Percentiles rank a stretch among this genome's conserved stretches.
phyloP scores from a whole-genome alignment of 805 yeast genomes.

The Zygotorulaspora florentina region DNA sequence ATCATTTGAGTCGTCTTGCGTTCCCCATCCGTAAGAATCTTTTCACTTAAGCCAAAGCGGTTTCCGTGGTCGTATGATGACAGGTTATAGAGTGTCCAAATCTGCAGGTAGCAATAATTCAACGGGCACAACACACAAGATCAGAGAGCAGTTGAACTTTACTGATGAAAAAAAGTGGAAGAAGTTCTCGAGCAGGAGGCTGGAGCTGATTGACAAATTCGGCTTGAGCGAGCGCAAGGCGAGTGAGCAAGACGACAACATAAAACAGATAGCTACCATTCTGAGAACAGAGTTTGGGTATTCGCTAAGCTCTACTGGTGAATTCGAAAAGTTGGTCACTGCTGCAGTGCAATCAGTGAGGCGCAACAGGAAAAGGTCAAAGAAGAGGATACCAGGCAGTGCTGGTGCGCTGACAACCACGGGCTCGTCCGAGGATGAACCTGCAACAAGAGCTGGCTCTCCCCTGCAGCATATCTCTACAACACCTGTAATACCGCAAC shows the following conservation, averaged over 20 bases:
- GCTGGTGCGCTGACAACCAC: slow-evolving; percentile 3
- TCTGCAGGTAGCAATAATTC: neutral
- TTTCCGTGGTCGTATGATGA: neutral
- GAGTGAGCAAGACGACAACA: slow-evolving; percentile 84
- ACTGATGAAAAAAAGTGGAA: slow-evolving; percentile 84
- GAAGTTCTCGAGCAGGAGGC: slow-evolving; percentile 80
- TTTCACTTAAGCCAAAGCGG: neutral
- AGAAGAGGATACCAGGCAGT: slow-evolving; percentile 30
- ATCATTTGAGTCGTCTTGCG: neutral
- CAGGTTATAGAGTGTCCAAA: slow-evolving; percentile 7
- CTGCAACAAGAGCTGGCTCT: slow-evolving; percentile 9
- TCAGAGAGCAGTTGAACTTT: slow-evolving; percentile 58
- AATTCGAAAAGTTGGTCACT: slow-evolving; percentile 84
- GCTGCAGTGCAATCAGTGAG: slow-evolving; percentile 94
- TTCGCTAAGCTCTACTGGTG: slow-evolving; percentile 51
- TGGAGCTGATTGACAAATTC: slow-evolving; percentile 80
- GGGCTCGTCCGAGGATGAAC: slow-evolving; percentile 12
- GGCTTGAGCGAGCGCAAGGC: slow-evolving; percentile 66
- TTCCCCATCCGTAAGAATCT: neutral
- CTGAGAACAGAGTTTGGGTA: slow-evolving; percentile 76
- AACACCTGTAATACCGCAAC: neutral
- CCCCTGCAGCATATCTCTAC: slow-evolving; percentile 1
- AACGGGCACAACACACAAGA: slow-evolving; percentile 41
- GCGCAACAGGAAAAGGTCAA: slow-evolving; percentile 72
- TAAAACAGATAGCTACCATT: slow-evolving; percentile 70